A percentile compares a stretch with the other conserved stretches of the same genome.
phyloP scores from a whole-genome alignment of 1,284 basidiomycete species.

The Moniliophthora roreri region DNA sequence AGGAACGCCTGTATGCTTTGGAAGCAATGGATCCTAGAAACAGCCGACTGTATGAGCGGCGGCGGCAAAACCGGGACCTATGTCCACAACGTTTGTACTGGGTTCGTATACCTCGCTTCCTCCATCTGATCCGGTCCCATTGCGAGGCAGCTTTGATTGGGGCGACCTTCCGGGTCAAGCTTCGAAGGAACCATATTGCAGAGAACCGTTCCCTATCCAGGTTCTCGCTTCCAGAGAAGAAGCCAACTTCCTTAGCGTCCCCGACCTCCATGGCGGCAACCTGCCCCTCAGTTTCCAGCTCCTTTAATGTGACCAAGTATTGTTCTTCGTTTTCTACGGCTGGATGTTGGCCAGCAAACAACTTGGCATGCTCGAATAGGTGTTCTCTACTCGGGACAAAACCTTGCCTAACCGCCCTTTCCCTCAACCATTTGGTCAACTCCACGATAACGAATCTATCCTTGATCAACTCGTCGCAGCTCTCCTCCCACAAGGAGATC shows the following conservation, averaged over 20 bases:
- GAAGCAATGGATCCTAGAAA: no score
- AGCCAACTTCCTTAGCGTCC: not conserved
- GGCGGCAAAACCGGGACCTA: no score
- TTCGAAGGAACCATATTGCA: conserved; percentile 47
- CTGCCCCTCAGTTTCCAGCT: conserved; percentile 16
- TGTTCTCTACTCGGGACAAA: conserved; percentile 39
- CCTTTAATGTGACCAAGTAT: conserved; percentile 39
- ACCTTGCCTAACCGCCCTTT: conserved; percentile 41
- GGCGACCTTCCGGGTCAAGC: conserved; percentile 18
- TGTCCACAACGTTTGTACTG: no score
- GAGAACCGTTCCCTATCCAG: conserved; percentile 38
- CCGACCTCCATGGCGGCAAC: not conserved
- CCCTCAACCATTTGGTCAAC: conserved; percentile 45
- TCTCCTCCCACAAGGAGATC: conserved; percentile 1
- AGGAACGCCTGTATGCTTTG: no score
- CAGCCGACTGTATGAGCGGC: no score
- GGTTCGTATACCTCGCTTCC: no score
- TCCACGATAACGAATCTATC: conserved; percentile 25
- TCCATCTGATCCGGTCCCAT: conserved; percentile 23
- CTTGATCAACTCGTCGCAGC: conserved; percentile 4
- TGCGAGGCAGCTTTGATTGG: not conserved
- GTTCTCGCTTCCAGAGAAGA: conserved; percentile 24
- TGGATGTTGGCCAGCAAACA: conserved; percentile 42
- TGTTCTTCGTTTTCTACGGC: conserved; percentile 37
- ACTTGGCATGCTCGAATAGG: conserved; percentile 48